Percentiles rank a stretch among this genome's conserved stretches.
These are phyloP conservation scores for Strobilomyces confusus DNA, from an alignment of 768 basidiomycete species.

Conservation along the genomic window DNA sequence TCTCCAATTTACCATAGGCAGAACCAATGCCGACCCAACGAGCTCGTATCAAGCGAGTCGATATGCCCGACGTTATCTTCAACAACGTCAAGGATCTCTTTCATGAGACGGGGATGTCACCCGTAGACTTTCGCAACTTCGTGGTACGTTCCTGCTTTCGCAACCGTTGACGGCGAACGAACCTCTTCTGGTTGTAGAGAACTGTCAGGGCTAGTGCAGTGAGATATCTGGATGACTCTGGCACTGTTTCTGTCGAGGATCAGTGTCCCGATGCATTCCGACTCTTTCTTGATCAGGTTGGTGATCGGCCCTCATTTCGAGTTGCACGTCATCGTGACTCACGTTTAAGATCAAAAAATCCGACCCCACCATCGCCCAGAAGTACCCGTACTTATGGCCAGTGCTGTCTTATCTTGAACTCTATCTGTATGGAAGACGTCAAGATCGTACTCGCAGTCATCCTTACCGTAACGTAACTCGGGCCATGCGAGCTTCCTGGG, in stretches of 20 bases:
- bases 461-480: no score
- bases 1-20: neutral
- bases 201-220: neutral
- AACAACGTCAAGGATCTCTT: neutral
- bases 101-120: neutral
- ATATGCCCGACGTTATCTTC: conserved; percentile 11
- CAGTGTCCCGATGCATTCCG: conserved; percentile 7
- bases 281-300: conserved; percentile 15
- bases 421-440: conserved; percentile 4
- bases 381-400: conserved; percentile 15
- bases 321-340: neutral
- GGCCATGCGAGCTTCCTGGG: neutral
- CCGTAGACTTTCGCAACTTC: neutral
- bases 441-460: no score
- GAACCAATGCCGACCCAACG: neutral
- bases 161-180: neutral
- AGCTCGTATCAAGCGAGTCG: neutral
- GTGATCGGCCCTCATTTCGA: neutral
- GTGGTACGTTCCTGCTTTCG: conserved; percentile 4
- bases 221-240: neutral
- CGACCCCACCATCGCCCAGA: conserved; percentile 8
- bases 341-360: conserved; percentile 8
- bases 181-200: neutral
- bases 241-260: conserved; percentile 1
- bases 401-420: conserved; percentile 14